These are phyloP conservation scores for Pinus albicaulis DNA, from an alignment of 75 land plant genomes.

Conservation along the genomic window DNA sequence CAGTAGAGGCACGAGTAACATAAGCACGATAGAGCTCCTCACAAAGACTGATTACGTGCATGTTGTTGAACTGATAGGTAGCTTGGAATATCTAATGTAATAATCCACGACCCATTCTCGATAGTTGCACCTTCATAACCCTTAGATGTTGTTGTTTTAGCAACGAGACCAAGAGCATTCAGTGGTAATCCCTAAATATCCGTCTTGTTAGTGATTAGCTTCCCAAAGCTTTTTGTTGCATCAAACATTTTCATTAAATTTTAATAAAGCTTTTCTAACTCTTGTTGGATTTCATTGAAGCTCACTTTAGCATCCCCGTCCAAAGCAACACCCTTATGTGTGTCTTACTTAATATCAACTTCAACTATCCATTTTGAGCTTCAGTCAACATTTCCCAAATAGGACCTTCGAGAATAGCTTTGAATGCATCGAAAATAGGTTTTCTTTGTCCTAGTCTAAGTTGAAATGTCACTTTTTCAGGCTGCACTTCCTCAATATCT, in stretches of 20 bases:
- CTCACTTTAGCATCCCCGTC: too few species aligned
- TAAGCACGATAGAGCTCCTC: slow-evolving; percentile 87
- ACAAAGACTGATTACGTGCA: slow-evolving; percentile 63
- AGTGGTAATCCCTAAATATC: slow-evolving; percentile 71
- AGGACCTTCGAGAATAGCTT: slow-evolving; percentile 62
- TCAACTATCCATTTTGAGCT: slow-evolving; percentile 80
- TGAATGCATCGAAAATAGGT: slow-evolving; percentile 82
- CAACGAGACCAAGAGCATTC: slow-evolving; percentile 63
- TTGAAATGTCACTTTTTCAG: slow-evolving; percentile 76
- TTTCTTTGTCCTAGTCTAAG: slow-evolving; percentile 82
- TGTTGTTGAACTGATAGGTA: slow-evolving; percentile 78
- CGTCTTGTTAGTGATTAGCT: slow-evolving; percentile 54
- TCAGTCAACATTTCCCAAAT: slow-evolving; percentile 55
- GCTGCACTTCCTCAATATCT: slow-evolving; percentile 33
- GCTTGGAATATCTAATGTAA: slow-evolving; percentile 82
- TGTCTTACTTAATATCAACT: too few species aligned
- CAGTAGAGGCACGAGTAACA: slow-evolving; percentile 76
- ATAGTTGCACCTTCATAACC: slow-evolving; percentile 88
- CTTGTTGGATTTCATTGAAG: too few species aligned
- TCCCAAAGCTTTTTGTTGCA: slow-evolving; percentile 69
- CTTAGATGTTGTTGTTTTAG: slow-evolving; percentile 70
- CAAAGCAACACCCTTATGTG: too few species aligned
- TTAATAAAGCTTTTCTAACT: slow-evolving; percentile 61
- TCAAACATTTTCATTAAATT: slow-evolving; percentile 76
- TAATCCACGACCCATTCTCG: slow-evolving; percentile 89